Base-by-base conservation (phyloP, 768 basidiomycete species). In the Leccinum uliginosum region DNA sequence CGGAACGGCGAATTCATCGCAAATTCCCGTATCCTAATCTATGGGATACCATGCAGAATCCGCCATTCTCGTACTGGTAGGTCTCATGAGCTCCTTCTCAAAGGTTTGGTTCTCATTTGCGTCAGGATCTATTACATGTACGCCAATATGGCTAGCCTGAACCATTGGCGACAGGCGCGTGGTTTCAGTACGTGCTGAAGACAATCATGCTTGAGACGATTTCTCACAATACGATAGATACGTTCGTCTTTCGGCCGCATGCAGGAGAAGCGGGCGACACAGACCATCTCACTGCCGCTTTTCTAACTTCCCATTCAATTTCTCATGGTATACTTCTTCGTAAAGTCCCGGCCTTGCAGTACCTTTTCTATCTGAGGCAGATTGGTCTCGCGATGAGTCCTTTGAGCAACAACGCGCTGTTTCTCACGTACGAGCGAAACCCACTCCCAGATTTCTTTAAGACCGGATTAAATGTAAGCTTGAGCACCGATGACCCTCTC, bases 351-450 rank as follows among this genome's bases (percentile, higher is more conserved):
- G 95, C 95, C 1, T 75, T 99, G 47, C 93, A 96, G 67, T 99
- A 99, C 69, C 83, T 99, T 14, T 99, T 94, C 75, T 99, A 98
- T 71, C 80, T 99, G 61, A 95, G 93, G 74, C 97, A 98, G 75
- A 98, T 98, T 60, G 96, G 97, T 29, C 82, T 99, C 17, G 97
- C 97, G 2, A 99, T 99, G 97, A 94, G 92, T 66, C 97, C 97
- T 3, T 74, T 99, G 47, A 97, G 93, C 73, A 99, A 99, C 70
- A 99, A 99, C 62, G 94, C 97, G 1, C 76, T 99, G 35, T 99
- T 99, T 78, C 77, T 99, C 67, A 88, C 91, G 3, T 98, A 98
- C 65, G 97, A 99, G 74, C 80, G 97, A 44, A 99, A 99, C 67
- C 97, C 97, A 0, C 82, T 99, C 38, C 94, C 93, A 5, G 93